Percentiles rank a stretch among this genome's conserved stretches.
These are phyloP conservation scores for Aaosphaeria arxii DNA, from an alignment of 2,329 filamentous ascomycete species.

Conservation along the genomic window DNA sequence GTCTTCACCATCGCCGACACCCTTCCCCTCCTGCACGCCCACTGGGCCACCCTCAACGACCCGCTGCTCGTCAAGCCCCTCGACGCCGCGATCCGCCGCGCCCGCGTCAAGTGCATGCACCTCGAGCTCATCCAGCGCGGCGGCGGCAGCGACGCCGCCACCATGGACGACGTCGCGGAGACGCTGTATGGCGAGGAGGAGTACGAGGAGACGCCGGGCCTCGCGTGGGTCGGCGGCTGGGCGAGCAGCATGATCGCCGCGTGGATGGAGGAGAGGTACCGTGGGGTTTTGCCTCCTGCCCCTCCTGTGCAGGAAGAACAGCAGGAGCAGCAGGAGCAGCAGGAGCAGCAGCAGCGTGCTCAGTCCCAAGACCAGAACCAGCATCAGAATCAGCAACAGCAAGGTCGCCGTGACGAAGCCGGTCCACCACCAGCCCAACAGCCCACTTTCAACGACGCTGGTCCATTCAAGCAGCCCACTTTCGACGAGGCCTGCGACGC, in stretches of 20 bases:
- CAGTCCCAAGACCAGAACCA: no score
- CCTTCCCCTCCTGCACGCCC: slow-evolving; percentile 14
- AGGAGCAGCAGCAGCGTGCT: no score
- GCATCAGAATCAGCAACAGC: no score
- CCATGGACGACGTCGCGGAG: slow-evolving; percentile 3
- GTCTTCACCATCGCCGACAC: slow-evolving; percentile 4
- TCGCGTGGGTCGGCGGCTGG: slow-evolving; percentile 19
- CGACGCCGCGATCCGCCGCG: slow-evolving; percentile 20
- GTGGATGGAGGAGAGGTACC: slow-evolving; percentile 25
- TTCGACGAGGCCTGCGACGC: no score
- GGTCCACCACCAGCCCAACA: no score
- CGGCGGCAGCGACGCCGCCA: slow-evolving; percentile 7
- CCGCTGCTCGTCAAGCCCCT: slow-evolving; percentile 18
- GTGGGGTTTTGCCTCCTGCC: slow-evolving; percentile 8
- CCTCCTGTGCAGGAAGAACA: neutral
- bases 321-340: no score
- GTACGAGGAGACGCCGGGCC: slow-evolving; percentile 14
- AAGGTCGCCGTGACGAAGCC: no score
- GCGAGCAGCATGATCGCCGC: slow-evolving; percentile 23
- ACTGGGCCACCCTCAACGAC: slow-evolving; percentile 26
- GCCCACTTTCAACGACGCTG: no score
- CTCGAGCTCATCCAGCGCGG: slow-evolving; percentile 13
- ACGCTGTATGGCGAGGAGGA: neutral
- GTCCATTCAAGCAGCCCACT: no score
- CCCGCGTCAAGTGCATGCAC: slow-evolving; percentile 14